Evolutionary conservation across 257 asterid species (phyloP).

Genomic region (Solanum chilense): DNA sequence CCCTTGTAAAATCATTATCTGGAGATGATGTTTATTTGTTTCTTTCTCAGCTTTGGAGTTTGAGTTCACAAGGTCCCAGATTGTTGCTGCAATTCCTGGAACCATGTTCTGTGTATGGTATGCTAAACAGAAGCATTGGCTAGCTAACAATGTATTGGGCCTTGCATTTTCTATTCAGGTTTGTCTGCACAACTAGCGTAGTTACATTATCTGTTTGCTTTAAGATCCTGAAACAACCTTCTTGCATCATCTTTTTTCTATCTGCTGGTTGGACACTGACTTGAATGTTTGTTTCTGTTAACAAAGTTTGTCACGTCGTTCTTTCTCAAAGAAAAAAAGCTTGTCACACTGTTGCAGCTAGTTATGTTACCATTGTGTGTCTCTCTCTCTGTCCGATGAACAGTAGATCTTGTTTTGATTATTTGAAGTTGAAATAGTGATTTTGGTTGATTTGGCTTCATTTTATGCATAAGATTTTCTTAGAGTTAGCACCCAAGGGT

Average conservation of each 20-base stretch:
- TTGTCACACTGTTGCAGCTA: not conserved
- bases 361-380: not conserved
- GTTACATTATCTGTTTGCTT: not conserved
- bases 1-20: not conserved
- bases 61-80: conserved; percentile 85
- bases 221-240: not conserved
- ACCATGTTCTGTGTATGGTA: conserved; percentile 92
- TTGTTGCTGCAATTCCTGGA: conserved; percentile 86
- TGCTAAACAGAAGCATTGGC: conserved; percentile 96
- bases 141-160: conserved; percentile 89
- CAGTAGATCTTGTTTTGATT: not conserved
- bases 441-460: not conserved
- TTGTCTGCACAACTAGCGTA: not conserved
- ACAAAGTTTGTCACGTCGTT: not conserved
- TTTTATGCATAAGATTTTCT: not conserved
- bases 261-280: not conserved
- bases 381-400: not conserved
- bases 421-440: not conserved
- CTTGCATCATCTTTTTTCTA: not conserved
- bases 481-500: not conserved
- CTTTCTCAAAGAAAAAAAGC: not conserved
- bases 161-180: conserved; percentile 98
- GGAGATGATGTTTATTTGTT: not conserved
- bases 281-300: not conserved
- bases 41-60: conserved; percentile 69